phyloP scores from a whole-genome alignment of 1,139 yeast genomes.

The Meyerozyma sp. region DNA sequence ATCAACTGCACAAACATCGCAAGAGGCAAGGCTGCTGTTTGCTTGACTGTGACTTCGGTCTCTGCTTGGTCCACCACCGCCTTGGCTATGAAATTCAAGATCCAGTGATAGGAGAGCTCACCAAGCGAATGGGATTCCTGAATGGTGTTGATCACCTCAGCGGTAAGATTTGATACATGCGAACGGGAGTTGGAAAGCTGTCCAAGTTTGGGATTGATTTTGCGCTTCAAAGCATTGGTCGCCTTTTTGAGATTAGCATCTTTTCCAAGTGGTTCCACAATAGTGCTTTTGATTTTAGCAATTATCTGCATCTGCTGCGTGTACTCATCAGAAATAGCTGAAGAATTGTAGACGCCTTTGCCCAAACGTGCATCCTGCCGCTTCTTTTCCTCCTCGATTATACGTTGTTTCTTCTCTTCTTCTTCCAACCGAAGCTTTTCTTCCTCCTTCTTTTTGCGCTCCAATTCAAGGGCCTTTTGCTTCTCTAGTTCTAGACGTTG shows the following conservation, averaged over 20 bases:
- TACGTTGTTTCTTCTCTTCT: constrained; percentile 6
- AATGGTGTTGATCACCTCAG: constrained; percentile 42
- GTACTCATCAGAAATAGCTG: constrained; percentile 41
- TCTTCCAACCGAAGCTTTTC: constrained; percentile 11
- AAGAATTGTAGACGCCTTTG: constrained; percentile 20
- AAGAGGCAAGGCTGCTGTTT: constrained; percentile 75
- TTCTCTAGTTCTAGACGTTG: constrained; percentile 10
- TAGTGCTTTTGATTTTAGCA: constrained; percentile 49
- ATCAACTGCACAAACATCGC: constrained; percentile 27
- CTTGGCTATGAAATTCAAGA: constrained; percentile 76
- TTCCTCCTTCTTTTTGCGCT: constrained; percentile 9
- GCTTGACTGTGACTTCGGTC: constrained; percentile 79
- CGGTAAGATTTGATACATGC: constrained; percentile 51
- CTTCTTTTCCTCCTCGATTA: constrained; percentile 6
- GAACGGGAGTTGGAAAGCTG: constrained; percentile 70
- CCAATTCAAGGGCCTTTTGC: constrained; percentile 8
- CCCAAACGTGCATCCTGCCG: constrained; percentile 6
- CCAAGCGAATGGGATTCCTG: constrained; percentile 28
- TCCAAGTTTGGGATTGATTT: constrained; percentile 84
- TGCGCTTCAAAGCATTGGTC: constrained; percentile 49
- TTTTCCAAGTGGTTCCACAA: constrained; percentile 43
- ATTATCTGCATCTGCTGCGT: constrained; percentile 52
- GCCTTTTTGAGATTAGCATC: constrained; percentile 40
- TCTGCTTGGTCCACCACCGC: constrained; percentile 89
- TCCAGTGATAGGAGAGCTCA: constrained; percentile 61